Conservation (phyloP, 1,139 yeast species). For the Komagataea norvegica region DNA sequence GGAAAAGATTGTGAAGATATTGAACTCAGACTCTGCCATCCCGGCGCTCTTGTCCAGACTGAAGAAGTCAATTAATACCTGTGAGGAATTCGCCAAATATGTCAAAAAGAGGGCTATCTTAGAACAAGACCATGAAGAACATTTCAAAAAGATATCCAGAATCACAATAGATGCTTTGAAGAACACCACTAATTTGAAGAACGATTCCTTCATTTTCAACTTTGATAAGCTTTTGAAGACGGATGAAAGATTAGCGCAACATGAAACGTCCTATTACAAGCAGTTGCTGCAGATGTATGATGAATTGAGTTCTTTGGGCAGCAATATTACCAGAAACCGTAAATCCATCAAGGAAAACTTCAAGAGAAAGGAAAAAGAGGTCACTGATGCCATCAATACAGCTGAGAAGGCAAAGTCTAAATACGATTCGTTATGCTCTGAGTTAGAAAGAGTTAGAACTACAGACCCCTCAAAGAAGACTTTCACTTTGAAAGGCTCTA, state of each 20-base stretch:
- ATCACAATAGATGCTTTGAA: conserved; percentile 51
- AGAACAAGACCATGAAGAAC: conserved; percentile 76
- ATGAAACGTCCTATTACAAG: conserved; percentile 70
- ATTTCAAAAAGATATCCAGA: conserved; percentile 60
- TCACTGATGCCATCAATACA: conserved; percentile 68
- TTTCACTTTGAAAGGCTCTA: conserved; percentile 71
- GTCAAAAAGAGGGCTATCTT: conserved; percentile 72
- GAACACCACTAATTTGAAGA: conserved; percentile 45
- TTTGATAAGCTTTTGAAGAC: conserved; percentile 67
- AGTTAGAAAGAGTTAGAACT: conserved; percentile 74
- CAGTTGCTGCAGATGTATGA: conserved; percentile 84
- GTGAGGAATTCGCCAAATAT: conserved; percentile 80
- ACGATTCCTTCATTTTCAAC: conserved; percentile 64
- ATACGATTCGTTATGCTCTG: conserved; percentile 78
- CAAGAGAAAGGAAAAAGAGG: conserved; percentile 75
- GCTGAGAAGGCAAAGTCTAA: conserved; percentile 88
- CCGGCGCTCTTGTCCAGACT: conserved; percentile 67
- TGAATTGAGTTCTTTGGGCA: conserved; percentile 69
- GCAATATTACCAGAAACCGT: conserved; percentile 65
- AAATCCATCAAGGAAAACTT: conserved; percentile 80
- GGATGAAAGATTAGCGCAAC: conserved; percentile 71
- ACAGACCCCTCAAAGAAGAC: conserved; percentile 80
- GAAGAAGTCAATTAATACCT: conserved; percentile 73
- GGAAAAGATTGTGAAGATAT: conserved; percentile 40
- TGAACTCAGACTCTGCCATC: conserved; percentile 55